Base-by-base conservation (phyloP, 768 basidiomycete species). In the Podaxis rugospora region DNA sequence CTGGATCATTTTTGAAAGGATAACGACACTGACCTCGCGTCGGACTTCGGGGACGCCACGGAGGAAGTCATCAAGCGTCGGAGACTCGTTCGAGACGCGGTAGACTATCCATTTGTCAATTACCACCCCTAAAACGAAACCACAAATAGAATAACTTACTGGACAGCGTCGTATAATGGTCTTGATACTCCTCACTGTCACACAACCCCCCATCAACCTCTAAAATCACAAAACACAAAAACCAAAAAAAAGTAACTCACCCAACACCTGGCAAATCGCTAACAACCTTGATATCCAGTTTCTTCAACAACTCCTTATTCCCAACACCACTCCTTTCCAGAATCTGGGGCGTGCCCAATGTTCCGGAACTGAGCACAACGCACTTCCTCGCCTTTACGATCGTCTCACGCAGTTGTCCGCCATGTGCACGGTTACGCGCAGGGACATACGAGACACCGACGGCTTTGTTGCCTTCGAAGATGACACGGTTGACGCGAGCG, bases 291-390 rank as follows among this genome's bases (percentile, higher is more conserved):
- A 88, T 75, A 64, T 80, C 80, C 58, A 84, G 66, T 66, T 85
- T 77, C 72, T 82, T 80, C 65, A 89, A 73, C 42, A 85, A 69
- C 40, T 76, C 72, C 21, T 79, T 77, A 57, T 75, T 75, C 49
- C 87, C 88, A 27, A 90, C 86, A 69, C 88, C 87, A 50, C 86
- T 87, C 63, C 87, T 84, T 74, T 89, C 88, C 57, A 89, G 76
- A 65, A 90, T 88, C 76, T 85, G 87, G 13, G 87, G 87, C 1
- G 84, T 88, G 21, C 87, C 88, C 13, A 89, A 81, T 3, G 87
- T 89, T 3, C 87, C 87, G 32, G 80, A 80, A 66, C 84, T 84
- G 42, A 89, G 47, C 10, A 89, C 85, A 64, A 89, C 87, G 67
- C 74, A 81, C 71, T 88, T 88, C 69, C 86, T 80, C 1, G 86